Base-by-base conservation (phyloP, 306 rosid species). In the Dalbergia cochinchinensis region DNA sequence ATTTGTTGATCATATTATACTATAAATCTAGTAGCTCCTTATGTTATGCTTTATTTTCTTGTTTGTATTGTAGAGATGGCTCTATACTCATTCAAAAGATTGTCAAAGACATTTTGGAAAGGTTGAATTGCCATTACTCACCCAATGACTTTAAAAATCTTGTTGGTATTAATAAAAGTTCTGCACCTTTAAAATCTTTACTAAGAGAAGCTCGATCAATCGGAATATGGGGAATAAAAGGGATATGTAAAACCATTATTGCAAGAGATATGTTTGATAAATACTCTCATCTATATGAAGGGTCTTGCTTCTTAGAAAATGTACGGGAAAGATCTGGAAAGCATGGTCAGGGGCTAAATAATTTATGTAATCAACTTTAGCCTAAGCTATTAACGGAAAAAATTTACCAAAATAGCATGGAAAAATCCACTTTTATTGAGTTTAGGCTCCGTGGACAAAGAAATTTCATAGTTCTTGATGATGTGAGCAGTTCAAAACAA, bases 161-260 rank as follows among this genome's bases (percentile, higher is more conserved):
- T 7, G 73, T 50, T 16, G 73, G 65, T 18, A 47, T 47, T 47
- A 0, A 47, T 0, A 65, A 35, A 18, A 51, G 4, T 13, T 0
- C 15, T 47, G 13, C 6, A 19, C 13, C 0, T 3, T 34, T 75
- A 10, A 55, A 76, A 65, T 50, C 2, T 6, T 34, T 65, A 4
- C 9, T 64, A 8, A 4, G 15, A 19, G 4, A 37, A 2, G 55
- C 7, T 14, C 33, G 5, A 12, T 0, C 51, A 12, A n/a, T 83
- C n/a, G 70, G 64, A 20, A 71, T 83, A 45, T 77, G 69, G 78
- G 86, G 82, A 0, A 68, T 75, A 59, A 77, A 64, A 5, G 78
- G 85, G 0, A 53, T 76, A 2, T 82, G 85, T 1, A 82, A 73
- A 26, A 73, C 85, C 11, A 82, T 78, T 6, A 8, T 44, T 1